Evolutionary conservation across 192 early-diverging fungal species (phyloP).

Genomic region (Obelidium mucronatum): DNA sequence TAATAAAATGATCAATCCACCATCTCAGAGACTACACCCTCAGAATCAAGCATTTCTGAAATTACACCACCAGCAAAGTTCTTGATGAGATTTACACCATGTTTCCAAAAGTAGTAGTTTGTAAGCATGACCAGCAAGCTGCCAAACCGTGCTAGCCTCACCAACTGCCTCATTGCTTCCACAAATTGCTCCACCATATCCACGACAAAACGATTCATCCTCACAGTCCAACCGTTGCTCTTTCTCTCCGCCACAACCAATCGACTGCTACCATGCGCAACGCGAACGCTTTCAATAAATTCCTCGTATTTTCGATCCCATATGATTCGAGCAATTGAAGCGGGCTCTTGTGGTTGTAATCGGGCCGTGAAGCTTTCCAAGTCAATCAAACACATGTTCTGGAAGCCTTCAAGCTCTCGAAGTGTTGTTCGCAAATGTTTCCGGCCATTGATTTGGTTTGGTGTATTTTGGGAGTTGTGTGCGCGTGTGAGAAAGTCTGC

Average conservation of each 20-base stretch:
- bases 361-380: slow-evolving; percentile 53
- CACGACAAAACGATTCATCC: slow-evolving; percentile 51
- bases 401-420: slow-evolving; percentile 58
- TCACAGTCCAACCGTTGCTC: slow-evolving; percentile 53
- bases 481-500: slow-evolving; percentile 52
- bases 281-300: slow-evolving; percentile 53
- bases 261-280: slow-evolving; percentile 48
- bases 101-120: slow-evolving; percentile 63
- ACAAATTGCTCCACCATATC: slow-evolving; percentile 57
- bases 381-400: slow-evolving; percentile 52
- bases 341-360: slow-evolving; percentile 54
- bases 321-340: slow-evolving; percentile 44
- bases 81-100: slow-evolving; percentile 49
- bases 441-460: slow-evolving; percentile 52
- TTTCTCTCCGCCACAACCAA: slow-evolving; percentile 48
- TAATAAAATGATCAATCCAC: no score
- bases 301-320: slow-evolving; percentile 61
- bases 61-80: slow-evolving; percentile 49
- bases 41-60: slow-evolving; percentile 35
- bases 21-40: no score
- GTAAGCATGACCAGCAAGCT: slow-evolving; percentile 53
- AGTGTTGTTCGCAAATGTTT: slow-evolving; percentile 61
- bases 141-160: slow-evolving; percentile 57
- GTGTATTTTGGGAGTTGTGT: slow-evolving; percentile 53
- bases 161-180: slow-evolving; percentile 55